Conservation (phyloP, 306 rosid genomes). For the Cicer chorassanicum region DNA sequence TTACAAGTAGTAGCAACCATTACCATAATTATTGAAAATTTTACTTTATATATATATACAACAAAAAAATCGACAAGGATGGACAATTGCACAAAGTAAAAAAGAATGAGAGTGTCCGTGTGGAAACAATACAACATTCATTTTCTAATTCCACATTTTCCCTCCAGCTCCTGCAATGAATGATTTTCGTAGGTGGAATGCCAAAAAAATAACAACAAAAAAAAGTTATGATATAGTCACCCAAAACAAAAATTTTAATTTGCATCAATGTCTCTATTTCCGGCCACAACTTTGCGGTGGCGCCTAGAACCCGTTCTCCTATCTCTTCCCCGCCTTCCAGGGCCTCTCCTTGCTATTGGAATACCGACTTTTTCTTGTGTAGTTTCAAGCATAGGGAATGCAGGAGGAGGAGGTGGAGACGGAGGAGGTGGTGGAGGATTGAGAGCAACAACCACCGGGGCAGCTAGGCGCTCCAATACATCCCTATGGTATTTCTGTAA, state of each 20-base stretch:
- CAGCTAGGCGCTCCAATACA: slow-evolving; percentile 53
- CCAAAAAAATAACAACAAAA: slow-evolving; percentile 43
- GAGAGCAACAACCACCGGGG: slow-evolving; percentile 46
- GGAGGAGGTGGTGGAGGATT: slow-evolving; percentile 44
- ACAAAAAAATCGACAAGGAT: slow-evolving; percentile 59
- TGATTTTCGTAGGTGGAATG: slow-evolving; percentile 45
- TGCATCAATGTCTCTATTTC: slow-evolving; percentile 49
- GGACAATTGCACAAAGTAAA: slow-evolving; percentile 43
- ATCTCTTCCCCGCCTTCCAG: slow-evolving; percentile 67
- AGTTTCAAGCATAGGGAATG: slow-evolving; percentile 43
- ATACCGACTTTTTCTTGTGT: slow-evolving; percentile 39
- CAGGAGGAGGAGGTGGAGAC: slow-evolving; percentile 42
- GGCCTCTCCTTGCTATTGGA: slow-evolving; percentile 53
- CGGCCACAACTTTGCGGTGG: slow-evolving; percentile 69
- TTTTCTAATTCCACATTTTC: slow-evolving; percentile 49
- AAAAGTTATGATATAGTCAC: slow-evolving; percentile 35
- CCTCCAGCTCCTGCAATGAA: slow-evolving; percentile 52
- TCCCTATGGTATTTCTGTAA: slow-evolving; percentile 87
- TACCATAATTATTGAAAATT: slow-evolving; percentile 51
- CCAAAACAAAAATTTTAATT: slow-evolving; percentile 57
- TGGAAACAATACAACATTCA: slow-evolving; percentile 45
- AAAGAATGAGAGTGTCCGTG: slow-evolving; percentile 46
- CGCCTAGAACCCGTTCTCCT: slow-evolving; percentile 64
- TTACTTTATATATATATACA: slow-evolving; percentile 57
- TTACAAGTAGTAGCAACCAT: slow-evolving; percentile 54